Evolutionary conservation across 1,139 yeast genomes (phyloP), one percentile per base, ranked within the genome.

Genomic region (Scheffersomyces titani): DNA sequence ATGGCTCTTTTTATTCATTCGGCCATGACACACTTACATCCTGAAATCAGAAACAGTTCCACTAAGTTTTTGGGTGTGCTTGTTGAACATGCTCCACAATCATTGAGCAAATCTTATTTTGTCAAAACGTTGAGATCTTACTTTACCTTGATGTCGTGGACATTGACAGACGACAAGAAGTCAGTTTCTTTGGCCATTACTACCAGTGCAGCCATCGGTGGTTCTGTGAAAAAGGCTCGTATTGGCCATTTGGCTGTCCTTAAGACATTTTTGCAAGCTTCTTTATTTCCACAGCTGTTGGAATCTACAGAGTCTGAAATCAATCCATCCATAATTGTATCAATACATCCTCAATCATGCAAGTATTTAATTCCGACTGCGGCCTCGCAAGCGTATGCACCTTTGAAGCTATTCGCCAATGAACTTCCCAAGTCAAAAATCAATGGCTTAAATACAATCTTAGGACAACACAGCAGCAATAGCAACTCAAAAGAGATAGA

Each of bases 21-120:
- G 55, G 96, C 97, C 16, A 94, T 94, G 98, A 90, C 98, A 19
- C 98, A 94, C 68, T 89, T 94, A 51, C 83, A 82, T 47, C 88
- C 93, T 0, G 86, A 85, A 7, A 85, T 92, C 47, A 82, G 96
- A 52, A 83, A 84, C 54, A 89, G 88, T 61, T 85, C 96, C 4
- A 84, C 94, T 0, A 81, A 80, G 57, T 88, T 87, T 62, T 73
- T 92, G 45, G 76, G 77, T 45, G 76, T 87, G 4, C 67, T 91
- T 54, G 70, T 91, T 20, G 78, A 78, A 48, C 61, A 75, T 52
- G 73, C 80, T 22, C 81, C 78, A 20, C 80, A 77, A 36, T 74
- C 86, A 2, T 70, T 88, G n/a, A 82, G 86, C 2, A 77, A 84
- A 60, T 75, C 83, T 18, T 78, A 84, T 53, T 88, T 88, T 77